Evolutionary conservation across 129 eudicot species (phyloP).

Genomic region (Rutidosis leptorrhynchoides): DNA sequence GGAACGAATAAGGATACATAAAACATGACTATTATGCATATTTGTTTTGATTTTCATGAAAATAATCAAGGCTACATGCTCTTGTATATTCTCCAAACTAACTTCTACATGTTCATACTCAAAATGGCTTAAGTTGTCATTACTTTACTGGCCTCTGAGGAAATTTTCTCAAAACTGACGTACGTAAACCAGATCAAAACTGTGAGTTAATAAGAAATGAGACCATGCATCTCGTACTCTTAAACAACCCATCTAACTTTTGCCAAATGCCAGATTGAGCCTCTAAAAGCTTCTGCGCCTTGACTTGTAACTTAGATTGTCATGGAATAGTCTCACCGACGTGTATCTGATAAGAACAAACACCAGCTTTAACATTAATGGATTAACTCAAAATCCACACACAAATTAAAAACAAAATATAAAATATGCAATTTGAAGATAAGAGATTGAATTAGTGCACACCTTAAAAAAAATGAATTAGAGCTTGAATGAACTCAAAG

Average conservation of each 20-base stretch:
- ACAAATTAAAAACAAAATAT: not conserved
- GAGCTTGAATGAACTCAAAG: constrained; percentile 87
- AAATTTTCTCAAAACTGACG: too few species aligned
- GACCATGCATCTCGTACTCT: constrained; percentile 72
- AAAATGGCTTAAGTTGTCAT: too few species aligned
- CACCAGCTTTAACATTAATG: not conserved
- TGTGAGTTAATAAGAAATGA: constrained; percentile 78
- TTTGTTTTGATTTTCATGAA: too few species aligned
- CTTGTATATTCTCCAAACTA: too few species aligned
- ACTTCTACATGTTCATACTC: too few species aligned
- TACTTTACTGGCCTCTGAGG: too few species aligned
- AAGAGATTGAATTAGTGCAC: constrained; percentile 4
- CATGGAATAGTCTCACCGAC: constrained; percentile 76
- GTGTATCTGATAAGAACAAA: constrained; percentile 58
- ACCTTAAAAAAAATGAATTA: constrained; percentile 86
- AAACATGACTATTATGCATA: too few species aligned
- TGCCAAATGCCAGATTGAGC: constrained; percentile 79
- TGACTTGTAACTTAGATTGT: constrained; percentile 57
- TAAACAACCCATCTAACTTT: constrained; percentile 56
- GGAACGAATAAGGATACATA: too few species aligned
- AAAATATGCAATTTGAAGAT: not conserved
- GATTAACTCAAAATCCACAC: not conserved
- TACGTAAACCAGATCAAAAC: constrained; percentile 41
- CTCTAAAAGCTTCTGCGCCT: constrained; percentile 76
- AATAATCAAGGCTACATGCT: too few species aligned